Evolutionary conservation across 202 grass and related monocot genomes (phyloP).

Genomic region (Elaeis oleifera): DNA sequence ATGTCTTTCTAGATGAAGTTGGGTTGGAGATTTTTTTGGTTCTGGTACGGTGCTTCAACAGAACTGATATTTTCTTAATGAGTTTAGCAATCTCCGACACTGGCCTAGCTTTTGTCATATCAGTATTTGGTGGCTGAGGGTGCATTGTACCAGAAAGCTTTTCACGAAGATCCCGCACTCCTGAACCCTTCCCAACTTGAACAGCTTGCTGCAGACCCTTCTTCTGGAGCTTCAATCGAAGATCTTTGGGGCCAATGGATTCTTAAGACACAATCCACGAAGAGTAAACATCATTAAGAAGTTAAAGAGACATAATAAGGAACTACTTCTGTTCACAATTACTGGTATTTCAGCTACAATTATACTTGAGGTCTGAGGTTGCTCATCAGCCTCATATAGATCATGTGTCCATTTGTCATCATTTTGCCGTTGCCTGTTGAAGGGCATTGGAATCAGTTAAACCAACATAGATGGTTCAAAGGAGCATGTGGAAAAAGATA

Average conservation of each 20-base stretch:
- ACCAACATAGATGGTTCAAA: neutral
- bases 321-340: constrained; percentile 2
- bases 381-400: constrained; percentile 55
- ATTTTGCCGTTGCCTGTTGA: constrained; percentile 68
- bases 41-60: constrained; percentile 36
- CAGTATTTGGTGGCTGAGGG: constrained; percentile 40
- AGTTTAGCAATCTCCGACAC: constrained; percentile 44
- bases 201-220: constrained; percentile 40
- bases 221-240: constrained; percentile 83
- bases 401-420: constrained; percentile 99
- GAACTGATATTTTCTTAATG: constrained; percentile 34
- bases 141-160: constrained; percentile 77
- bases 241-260: constrained; percentile 67
- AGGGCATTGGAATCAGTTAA: neutral
- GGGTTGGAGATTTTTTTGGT: constrained; percentile 44
- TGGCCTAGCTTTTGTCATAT: constrained; percentile 41
- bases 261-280: constrained; percentile 41
- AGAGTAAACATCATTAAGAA: constrained; percentile 26
- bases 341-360: constrained; percentile 23
- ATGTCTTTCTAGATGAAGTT: constrained; percentile 50
- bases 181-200: constrained; percentile 31
- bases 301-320: neutral
- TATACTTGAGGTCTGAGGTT: constrained; percentile 60
- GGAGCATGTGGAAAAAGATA: neutral
- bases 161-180: constrained; percentile 69